Percentiles rank a stretch among this genome's conserved stretches.
These are phyloP conservation scores for Solanum stenotomum DNA, from an alignment of 257 asterid genomes.

Conservation along the genomic window DNA sequence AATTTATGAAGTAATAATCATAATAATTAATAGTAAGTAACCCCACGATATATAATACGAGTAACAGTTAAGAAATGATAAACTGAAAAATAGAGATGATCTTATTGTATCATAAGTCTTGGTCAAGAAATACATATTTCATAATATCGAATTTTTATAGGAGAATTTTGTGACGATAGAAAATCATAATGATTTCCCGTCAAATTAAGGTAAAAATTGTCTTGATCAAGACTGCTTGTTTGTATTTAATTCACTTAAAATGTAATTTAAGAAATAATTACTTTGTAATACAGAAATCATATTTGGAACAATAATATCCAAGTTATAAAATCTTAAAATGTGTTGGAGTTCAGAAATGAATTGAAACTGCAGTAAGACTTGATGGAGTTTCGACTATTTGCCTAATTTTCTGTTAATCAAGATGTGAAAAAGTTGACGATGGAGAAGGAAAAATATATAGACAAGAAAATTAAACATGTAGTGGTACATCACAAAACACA, in stretches of 20 bases:
- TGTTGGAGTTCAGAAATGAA: neutral
- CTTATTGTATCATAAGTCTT: neutral
- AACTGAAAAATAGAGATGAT: neutral
- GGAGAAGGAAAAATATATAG: neutral
- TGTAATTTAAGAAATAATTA: neutral
- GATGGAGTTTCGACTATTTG: no score
- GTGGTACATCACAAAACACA: neutral
- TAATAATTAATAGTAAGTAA: neutral
- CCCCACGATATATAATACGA: neutral
- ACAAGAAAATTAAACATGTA: neutral
- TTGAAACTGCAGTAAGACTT: neutral
- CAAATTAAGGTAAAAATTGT: neutral
- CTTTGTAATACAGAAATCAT: neutral
- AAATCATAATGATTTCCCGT: neutral
- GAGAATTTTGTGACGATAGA: neutral
- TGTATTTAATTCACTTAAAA: neutral
- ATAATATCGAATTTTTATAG: neutral
- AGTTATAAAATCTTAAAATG: neutral
- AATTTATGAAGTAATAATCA: neutral
- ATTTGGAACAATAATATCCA: neutral
- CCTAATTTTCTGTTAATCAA: neutral
- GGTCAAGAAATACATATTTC: neutral
- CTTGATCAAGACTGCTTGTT: neutral
- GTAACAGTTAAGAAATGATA: neutral
- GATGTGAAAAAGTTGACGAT: rapidly evolving